Evolutionary conservation across 352 stramenopile species (phyloP).

Genomic region (Thraustochytrium striatum): DNA sequence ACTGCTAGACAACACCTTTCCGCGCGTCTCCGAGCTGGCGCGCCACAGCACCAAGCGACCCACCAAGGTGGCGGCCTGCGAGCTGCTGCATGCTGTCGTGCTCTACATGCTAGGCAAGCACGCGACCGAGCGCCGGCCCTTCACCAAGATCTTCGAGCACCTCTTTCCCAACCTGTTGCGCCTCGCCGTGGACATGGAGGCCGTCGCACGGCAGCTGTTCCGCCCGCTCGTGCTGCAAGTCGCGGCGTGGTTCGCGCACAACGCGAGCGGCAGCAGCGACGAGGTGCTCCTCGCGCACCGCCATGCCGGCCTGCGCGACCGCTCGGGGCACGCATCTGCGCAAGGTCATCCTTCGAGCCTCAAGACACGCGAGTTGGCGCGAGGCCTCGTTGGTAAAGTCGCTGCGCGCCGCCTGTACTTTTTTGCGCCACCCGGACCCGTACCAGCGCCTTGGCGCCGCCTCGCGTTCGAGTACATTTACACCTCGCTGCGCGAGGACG

Average conservation of each 20-base stretch:
- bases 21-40: conserved; percentile 12
- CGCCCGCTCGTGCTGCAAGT: conserved; percentile 54
- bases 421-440: conserved; percentile 41
- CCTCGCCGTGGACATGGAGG: conserved; percentile 55
- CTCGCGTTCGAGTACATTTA: conserved; percentile 34
- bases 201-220: conserved; percentile 53
- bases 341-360: conserved; percentile 18
- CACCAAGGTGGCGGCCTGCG: conserved; percentile 53
- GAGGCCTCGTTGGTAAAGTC: neutral
- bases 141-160: conserved; percentile 46
- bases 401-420: conserved; percentile 32
- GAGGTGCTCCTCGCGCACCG: conserved; percentile 31
- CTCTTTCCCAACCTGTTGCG: conserved; percentile 53
- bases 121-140: neutral
- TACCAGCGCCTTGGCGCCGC: conserved; percentile 39
- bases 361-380: conserved; percentile 3
- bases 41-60: conserved; percentile 28
- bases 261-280: neutral
- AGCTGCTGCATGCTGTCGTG: conserved; percentile 54
- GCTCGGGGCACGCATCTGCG: conserved; percentile 15
- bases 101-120: conserved; percentile 53
- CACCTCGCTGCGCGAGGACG: conserved; percentile 8
- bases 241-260: conserved; percentile 53
- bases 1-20: conserved; percentile 8
- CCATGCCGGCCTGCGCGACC: conserved; percentile 11